Conservation (phyloP, 768 basidiomycete genomes). For the Tylopilus plumbeoviolaceoides region DNA sequence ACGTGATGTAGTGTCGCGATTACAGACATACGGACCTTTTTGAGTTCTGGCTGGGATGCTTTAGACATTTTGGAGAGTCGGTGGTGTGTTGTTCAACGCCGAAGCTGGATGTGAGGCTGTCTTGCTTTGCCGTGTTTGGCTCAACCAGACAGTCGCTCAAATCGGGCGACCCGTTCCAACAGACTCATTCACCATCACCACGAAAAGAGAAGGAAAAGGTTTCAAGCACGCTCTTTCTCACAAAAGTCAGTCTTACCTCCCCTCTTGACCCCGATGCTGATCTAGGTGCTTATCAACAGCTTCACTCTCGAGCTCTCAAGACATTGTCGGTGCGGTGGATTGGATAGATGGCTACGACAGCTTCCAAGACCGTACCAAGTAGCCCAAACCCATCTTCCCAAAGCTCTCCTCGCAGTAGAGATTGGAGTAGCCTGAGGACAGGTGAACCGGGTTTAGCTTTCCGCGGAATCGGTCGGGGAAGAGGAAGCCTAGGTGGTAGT, state of each 20-base stretch:
- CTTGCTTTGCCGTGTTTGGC: too few relatives aligned
- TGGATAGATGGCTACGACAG: constrained; percentile 41
- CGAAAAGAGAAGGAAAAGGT: too few relatives aligned
- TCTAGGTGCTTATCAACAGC: constrained; percentile 4
- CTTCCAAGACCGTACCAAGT: constrained; percentile 27
- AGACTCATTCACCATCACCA: too few relatives aligned
- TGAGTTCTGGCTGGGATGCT: too few relatives aligned
- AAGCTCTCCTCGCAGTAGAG: constrained; percentile 32
- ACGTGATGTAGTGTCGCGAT: too few relatives aligned
- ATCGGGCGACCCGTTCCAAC: too few relatives aligned
- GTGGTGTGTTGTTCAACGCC: too few relatives aligned
- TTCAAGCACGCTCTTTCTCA: not conserved
- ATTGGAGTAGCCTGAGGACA: constrained; percentile 39
- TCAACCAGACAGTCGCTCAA: too few relatives aligned
- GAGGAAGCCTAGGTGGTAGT: constrained; percentile 34
- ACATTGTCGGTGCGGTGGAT: not conserved
- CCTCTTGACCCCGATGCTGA: constrained; percentile 12
- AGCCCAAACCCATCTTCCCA: constrained; percentile 27
- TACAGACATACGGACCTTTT: too few relatives aligned
- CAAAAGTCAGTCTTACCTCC: constrained; percentile 4
- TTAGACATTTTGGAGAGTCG: too few relatives aligned
- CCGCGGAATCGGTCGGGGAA: constrained; percentile 38
- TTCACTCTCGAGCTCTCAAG: not conserved
- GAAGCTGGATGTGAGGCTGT: too few relatives aligned
- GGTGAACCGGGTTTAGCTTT: constrained; percentile 48